Base-by-base conservation (phyloP, 1,284 basidiomycete genomes). In the Stereum hirsutum region DNA sequence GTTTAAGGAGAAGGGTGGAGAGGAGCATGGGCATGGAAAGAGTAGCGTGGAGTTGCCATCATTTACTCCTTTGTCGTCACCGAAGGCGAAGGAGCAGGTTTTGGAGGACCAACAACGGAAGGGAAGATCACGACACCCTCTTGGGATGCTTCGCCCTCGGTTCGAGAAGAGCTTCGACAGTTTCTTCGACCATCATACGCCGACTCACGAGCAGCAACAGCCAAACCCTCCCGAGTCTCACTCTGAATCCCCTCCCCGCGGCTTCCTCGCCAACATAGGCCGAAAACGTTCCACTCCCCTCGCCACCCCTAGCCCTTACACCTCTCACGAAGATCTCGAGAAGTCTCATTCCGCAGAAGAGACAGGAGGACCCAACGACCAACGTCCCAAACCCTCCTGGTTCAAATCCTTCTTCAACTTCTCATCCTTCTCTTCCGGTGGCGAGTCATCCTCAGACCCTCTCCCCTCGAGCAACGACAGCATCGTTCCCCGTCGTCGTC, bases 161-260 rank as follows among this genome's bases (percentile, higher is more conserved):
- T 63, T 61, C 21, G 62, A 65, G 49, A 67, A 64, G 52, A 69
- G 67, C 41, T 78, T 74, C 70, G 70, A 73, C 44, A 70, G 65
- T 42, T 67, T 74, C 52, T 64, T 74, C 47, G 66, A 63, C 35
- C 57, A 66, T 20, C 47, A 56, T 11, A 46, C 52, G 27, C 52
- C 55, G 14, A 42, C 28, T n/a, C 20, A 36, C 23, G 45, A 35
- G 5, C 20, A 25, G 24, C 42, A 43, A 33, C 46, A 49, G 21
- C n/a, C n/a, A n/a, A 48, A 45, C 17, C 42, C 46, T 2, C 43
- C 54, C 39, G 57, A 56, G 42, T 5, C 31, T 4, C 8, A 14
- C 14, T 5, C 31, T 4, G 8, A 4, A 17, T 17, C 38, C 24
- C 24, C 24, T 24, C 19, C 15, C 38, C 25, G 30, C 6, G 30